A percentile compares a stretch with the other conserved stretches of the same genome.
Conservation (phyloP, 2,329 filamentous ascomycete genomes). For the Samsoniella hepiali region DNA sequence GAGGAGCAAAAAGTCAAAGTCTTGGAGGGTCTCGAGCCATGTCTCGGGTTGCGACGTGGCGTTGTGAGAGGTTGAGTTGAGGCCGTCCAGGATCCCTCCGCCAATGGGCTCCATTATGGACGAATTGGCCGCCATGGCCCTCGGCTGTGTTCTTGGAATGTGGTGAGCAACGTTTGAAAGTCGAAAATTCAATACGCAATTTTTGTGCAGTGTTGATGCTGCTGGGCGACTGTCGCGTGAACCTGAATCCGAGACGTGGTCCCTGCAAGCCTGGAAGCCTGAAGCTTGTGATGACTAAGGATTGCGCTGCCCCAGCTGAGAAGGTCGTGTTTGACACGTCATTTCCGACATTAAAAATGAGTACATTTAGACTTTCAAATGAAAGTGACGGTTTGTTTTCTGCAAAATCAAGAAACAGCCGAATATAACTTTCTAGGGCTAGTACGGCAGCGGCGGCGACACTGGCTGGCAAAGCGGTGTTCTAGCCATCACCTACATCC, state of each 20-base stretch:
- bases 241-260: conserved; percentile 12
- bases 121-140: conserved; percentile 25
- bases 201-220: neutral
- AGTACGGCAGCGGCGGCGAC: neutral
- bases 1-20: conserved; percentile 43
- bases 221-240: neutral
- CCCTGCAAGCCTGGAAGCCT: neutral
- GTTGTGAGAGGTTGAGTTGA: conserved; percentile 31
- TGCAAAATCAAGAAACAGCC: neutral
- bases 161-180: neutral
- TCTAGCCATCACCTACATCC: neutral
- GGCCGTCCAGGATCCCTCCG: conserved; percentile 28
- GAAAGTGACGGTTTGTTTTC: too few relatives aligned
- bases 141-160: neutral
- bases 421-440: neutral
- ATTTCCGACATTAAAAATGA: neutral
- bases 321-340: neutral
- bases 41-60: conserved; percentile 26
- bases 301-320: neutral
- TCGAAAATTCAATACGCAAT: neutral
- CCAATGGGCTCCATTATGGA: conserved; percentile 20
- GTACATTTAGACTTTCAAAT: too few relatives aligned
- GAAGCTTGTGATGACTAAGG: conserved; percentile 11
- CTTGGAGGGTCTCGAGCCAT: conserved; percentile 31
- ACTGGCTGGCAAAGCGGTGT: neutral